These are phyloP conservation scores for Myxozyma vanderwaltii DNA, from an alignment of 805 yeast genomes.

Conservation along the genomic window DNA sequence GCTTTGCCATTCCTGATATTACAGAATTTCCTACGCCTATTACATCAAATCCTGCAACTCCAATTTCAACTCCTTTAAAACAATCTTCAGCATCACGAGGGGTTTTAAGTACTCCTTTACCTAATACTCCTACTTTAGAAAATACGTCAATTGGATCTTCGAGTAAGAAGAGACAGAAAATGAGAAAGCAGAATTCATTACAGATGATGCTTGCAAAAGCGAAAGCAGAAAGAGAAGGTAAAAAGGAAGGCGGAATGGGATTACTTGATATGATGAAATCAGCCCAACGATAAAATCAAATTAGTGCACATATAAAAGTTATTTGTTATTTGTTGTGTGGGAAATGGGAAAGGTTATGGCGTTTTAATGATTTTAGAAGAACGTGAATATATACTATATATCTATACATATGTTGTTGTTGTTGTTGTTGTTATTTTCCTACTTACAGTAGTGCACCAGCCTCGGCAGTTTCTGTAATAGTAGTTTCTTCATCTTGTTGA, in stretches of 20 bases:
- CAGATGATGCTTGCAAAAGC: conserved; percentile 30
- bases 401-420: not conserved
- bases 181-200: conserved; percentile 29
- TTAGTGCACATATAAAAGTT: no score
- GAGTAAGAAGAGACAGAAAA: conserved; percentile 27
- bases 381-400: no score
- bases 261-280: conserved; percentile 27
- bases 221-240: conserved; percentile 23
- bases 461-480: not conserved
- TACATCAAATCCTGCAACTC: not conserved
- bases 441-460: not conserved
- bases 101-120: not conserved
- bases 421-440: not conserved
- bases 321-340: not conserved
- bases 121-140: conserved; percentile 3
- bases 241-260: conserved; percentile 6
- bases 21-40: not conserved
- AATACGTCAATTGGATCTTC: conserved; percentile 16
- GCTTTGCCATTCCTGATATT: conserved; percentile 14
- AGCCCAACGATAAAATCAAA: conserved; percentile 4
- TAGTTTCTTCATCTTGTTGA: not conserved
- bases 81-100: not conserved
- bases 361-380: not conserved
- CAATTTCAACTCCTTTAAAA: not conserved
- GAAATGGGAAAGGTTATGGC: not conserved